These are phyloP conservation scores for Cymbopogon flexuosus DNA, from an alignment of 202 grass and related monocot species.

Conservation along the genomic window DNA sequence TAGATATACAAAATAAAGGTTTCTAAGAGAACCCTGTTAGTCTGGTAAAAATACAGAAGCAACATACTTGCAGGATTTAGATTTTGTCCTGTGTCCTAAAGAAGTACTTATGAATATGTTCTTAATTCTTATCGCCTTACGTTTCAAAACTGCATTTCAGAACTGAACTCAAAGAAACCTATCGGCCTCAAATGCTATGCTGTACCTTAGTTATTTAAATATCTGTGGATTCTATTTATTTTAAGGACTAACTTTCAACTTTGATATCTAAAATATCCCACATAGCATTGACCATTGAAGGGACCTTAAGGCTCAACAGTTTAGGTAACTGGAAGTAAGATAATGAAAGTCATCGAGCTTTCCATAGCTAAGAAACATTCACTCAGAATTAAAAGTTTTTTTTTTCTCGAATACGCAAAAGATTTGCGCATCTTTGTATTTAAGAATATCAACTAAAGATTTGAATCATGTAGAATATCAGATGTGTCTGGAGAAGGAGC, in stretches of 20 bases:
- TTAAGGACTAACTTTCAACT: not conserved
- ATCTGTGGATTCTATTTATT: not conserved
- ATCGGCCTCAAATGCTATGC: not conserved
- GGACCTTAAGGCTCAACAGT: not conserved
- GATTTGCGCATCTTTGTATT: too few relatives aligned
- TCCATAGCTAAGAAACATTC: slow-evolving; percentile 8
- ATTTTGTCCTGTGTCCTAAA: slow-evolving; percentile 15
- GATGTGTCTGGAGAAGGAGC: too few relatives aligned
- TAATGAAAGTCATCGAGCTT: not conserved
- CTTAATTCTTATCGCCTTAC: not conserved
- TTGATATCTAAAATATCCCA: not conserved
- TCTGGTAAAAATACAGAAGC: not conserved
- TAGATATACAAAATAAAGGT: not conserved
- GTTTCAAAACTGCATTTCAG: not conserved
- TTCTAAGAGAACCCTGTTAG: not conserved
- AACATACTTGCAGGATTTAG: not conserved
- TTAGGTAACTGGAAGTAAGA: not conserved
- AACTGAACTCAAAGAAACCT: not conserved
- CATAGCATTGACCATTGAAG: not conserved
- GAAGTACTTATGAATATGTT: not conserved
- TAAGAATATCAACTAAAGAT: not conserved
- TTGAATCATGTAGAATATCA: not conserved
- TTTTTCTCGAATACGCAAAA: too few relatives aligned
- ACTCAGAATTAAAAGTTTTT: not conserved
- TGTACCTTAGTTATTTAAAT: not conserved